Evolutionary conservation across 352 stramenopile species (phyloP).

Genomic region (Globisporangium sylvaticum): DNA sequence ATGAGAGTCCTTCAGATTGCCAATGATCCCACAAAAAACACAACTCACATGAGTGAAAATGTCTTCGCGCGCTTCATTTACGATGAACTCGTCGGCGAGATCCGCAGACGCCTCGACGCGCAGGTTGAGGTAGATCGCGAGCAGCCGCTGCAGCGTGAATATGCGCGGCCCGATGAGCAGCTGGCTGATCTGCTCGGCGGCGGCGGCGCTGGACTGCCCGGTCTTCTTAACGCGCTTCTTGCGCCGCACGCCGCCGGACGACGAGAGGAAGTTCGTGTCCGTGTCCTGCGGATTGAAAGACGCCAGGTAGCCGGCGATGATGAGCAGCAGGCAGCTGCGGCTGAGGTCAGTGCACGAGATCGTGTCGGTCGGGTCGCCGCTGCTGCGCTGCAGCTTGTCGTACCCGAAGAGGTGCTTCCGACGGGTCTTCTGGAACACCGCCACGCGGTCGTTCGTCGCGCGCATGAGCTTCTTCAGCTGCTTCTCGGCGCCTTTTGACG

Average conservation of each 20-base stretch:
- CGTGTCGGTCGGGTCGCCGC: slow-evolving; percentile 29
- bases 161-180: slow-evolving; percentile 67
- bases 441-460: slow-evolving; percentile 31
- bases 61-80: slow-evolving; percentile 53
- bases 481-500: slow-evolving; percentile 18
- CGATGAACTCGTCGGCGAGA: slow-evolving; percentile 13
- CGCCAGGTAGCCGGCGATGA: slow-evolving; percentile 68
- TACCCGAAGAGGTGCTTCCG: slow-evolving; percentile 63
- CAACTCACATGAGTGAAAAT: slow-evolving; percentile 69
- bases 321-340: slow-evolving; percentile 60
- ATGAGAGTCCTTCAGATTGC: not conserved
- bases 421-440: slow-evolving; percentile 42
- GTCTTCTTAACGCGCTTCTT: slow-evolving; percentile 45
- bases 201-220: slow-evolving; percentile 27
- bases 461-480: slow-evolving; percentile 24
- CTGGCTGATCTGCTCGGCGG: slow-evolving; percentile 47
- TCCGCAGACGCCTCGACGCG: slow-evolving; percentile 42
- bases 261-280: slow-evolving; percentile 71
- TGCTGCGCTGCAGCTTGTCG: slow-evolving; percentile 35
- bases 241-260: slow-evolving; percentile 38
- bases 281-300: slow-evolving; percentile 81
- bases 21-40: not conserved
- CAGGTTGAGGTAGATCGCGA: slow-evolving; percentile 78
- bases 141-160: slow-evolving; percentile 64
- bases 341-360: slow-evolving; percentile 62